Base-by-base conservation (phyloP, 192 early-diverging fungal species). In the Coemansia reversa region DNA sequence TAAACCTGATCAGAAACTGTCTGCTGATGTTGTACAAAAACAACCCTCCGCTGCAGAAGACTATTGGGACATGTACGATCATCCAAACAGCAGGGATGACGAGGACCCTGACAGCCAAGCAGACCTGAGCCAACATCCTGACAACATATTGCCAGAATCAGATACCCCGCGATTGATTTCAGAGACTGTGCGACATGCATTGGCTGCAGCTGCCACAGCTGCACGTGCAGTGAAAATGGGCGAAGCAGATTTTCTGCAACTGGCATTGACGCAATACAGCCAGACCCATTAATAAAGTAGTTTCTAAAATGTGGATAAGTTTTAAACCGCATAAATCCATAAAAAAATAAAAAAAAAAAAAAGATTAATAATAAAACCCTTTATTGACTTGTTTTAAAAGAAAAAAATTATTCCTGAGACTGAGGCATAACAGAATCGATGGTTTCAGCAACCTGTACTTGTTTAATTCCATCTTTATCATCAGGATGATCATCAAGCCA, bases 401-500 rank as follows among this genome's bases (percentile, higher is more conserved):
- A 39, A 39, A 39, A 11, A 39, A 12, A 9, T 11, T 39, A 39
- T 11, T 39, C 35, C 12, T 39, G 35, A 11, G 35, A 39, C 2
- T 11, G 3, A 39, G 35, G 35, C 35, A 39, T 39, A 7, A 39
- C 9, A 7, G 35, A 11, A 2, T 39, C 35, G 1, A 39, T 39
- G 12, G 35, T 9, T 9, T 39, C 35, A 39, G 7, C 35, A 3
- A 1, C 5, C 35, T 39, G 35, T 39, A 39, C 35, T 39, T 39
- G 4, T 39, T 39, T 11, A 39, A 39, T 39, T 12, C 8, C 9
- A 9, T 39, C 35, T 39, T 39, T 39, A 39, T 39, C 35, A 12
- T 39, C 72, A 9, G 72, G 62, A 47, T 79, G 71, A 18, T 51
- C 47, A 11, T 79, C 60, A 9, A 70, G 59, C 76, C 76, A 79